A percentile compares a stretch with the other conserved stretches of the same genome.
phyloP scores from a whole-genome alignment of 1,139 yeast genomes.

The Suhomyces yuchorum region DNA sequence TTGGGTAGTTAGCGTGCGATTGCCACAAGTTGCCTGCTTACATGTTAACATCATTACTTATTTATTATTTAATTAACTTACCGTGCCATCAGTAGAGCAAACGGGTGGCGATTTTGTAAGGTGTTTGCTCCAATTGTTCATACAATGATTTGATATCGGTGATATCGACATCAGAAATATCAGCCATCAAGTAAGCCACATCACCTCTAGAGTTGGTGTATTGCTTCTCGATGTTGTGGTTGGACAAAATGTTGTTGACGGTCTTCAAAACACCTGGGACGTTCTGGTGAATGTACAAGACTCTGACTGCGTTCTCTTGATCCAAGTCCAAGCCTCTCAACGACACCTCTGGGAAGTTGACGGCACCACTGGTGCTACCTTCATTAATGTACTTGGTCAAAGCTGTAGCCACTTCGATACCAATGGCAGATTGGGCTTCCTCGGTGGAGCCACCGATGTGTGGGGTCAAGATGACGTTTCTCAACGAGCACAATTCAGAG shows the following conservation, averaged over 20 bases:
- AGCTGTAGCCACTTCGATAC: slow-evolving; percentile 89
- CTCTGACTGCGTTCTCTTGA: slow-evolving; percentile 88
- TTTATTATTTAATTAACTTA: background rate
- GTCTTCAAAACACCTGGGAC: slow-evolving; percentile 99
- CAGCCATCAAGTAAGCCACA: slow-evolving; percentile 97
- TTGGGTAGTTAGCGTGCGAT: too few species aligned
- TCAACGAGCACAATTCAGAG: slow-evolving; percentile 74
- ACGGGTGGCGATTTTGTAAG: slow-evolving; percentile 89
- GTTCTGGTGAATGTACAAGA: slow-evolving; percentile 92
- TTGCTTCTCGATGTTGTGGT: slow-evolving; percentile 96
- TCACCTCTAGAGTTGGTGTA: slow-evolving; percentile 95
- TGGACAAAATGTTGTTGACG: slow-evolving; percentile 91
- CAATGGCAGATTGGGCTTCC: slow-evolving; percentile 98
- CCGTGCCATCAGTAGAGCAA: slow-evolving; percentile 61
- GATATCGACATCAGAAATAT: slow-evolving; percentile 81
- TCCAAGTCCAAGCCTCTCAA: slow-evolving; percentile 88
- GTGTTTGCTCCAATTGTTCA: slow-evolving; percentile 86
- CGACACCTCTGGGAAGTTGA: slow-evolving; percentile 97
- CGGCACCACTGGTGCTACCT: slow-evolving; percentile 95
- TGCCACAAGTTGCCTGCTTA: background rate
- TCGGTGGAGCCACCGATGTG: slow-evolving; percentile 99
- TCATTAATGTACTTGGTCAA: slow-evolving; percentile 91
- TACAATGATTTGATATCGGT: slow-evolving; percentile 83
- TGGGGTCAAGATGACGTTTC: slow-evolving; percentile 92
- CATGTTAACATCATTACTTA: background rate